Conservation (phyloP, 352 stramenopile species). For the Phytopythium oedochilum region DNA sequence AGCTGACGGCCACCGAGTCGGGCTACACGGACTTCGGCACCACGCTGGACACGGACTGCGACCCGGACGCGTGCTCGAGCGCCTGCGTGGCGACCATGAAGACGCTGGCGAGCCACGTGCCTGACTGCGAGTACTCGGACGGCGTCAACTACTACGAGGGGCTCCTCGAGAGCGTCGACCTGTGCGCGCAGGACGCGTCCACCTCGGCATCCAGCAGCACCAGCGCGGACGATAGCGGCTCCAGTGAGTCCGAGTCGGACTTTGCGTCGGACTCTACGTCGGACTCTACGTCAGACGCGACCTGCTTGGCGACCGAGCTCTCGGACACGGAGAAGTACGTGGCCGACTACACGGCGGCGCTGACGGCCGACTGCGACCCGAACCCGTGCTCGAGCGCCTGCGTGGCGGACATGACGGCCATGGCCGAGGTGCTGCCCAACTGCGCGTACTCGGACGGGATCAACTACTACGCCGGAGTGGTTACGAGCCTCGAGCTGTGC, state of each 20-base stretch:
- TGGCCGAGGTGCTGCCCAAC: not conserved
- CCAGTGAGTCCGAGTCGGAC: not conserved
- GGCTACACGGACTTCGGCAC: not conserved
- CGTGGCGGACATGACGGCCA: not conserved
- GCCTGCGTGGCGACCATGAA: not conserved
- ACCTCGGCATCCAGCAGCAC: not conserved
- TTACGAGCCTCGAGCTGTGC: not conserved
- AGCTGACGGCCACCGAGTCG: not conserved
- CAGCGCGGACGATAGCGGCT: not conserved
- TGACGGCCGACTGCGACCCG: not conserved
- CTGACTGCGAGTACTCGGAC: conserved; percentile 7
- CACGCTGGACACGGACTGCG: conserved; percentile 1
- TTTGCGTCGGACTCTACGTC: not conserved
- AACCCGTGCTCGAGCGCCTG: conserved; percentile 1
- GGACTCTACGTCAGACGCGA: too few species aligned
- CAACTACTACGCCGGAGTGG: not conserved
- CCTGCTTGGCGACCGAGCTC: not conserved
- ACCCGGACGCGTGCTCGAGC: not conserved
- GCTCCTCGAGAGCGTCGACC: not conserved
- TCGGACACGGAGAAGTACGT: not conserved
- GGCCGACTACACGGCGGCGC: not conserved
- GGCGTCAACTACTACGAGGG: conserved; percentile 5
- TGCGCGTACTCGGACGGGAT: conserved; percentile 3
- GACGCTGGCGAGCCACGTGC: not conserved
- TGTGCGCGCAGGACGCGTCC: not conserved